Conservation (phyloP, 208 protist genomes). For the Trichomonas vaginalis region DNA sequence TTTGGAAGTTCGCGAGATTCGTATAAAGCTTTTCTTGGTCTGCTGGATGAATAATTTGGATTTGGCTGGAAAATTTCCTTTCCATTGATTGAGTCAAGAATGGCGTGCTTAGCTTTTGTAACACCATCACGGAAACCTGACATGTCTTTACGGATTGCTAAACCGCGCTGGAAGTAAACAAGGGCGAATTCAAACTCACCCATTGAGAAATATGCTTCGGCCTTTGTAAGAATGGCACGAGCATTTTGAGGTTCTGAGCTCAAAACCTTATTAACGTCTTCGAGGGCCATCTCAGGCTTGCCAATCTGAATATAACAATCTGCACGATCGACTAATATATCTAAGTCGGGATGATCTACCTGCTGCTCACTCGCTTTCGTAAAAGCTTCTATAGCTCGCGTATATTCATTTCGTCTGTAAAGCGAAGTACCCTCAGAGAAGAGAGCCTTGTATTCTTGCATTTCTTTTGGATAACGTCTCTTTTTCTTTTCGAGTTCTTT, state of each 20-base stretch:
- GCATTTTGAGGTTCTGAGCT: not conserved
- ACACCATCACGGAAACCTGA: not conserved
- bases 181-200: slow-evolving; percentile 13
- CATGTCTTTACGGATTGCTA: slow-evolving; percentile 9
- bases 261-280: not conserved
- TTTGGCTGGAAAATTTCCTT: slow-evolving; percentile 1
- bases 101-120: not conserved
- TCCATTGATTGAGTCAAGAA: not conserved
- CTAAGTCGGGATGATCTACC: not conserved
- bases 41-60: not conserved
- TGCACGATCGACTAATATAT: slow-evolving; percentile 14
- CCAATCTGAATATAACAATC: slow-evolving; percentile 16
- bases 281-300: not conserved
- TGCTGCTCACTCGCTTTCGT: not conserved
- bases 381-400: not conserved
- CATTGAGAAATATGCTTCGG: slow-evolving; percentile 16
- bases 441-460: not conserved
- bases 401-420: not conserved
- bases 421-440: not conserved
- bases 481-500: not conserved
- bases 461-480: not conserved
- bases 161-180: not conserved
- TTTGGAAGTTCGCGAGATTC: not conserved
- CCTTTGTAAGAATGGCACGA: not conserved
- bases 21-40: not conserved